phyloP scores from a whole-genome alignment of 257 asterid genomes.

The Nicotiana benthamiana region DNA sequence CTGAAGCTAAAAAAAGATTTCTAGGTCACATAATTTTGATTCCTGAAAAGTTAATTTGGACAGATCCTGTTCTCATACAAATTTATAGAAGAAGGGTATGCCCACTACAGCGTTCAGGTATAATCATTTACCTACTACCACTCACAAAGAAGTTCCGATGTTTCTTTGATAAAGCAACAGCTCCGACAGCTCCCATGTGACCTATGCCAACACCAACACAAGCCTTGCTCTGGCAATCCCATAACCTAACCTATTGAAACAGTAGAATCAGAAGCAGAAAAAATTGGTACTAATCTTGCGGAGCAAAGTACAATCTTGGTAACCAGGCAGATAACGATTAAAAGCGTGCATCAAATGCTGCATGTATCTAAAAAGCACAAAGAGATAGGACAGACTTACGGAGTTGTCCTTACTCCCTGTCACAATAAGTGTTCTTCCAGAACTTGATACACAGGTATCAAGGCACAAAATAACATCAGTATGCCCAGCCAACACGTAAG shows the following conservation, averaged over 20 bases:
- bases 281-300: neutral
- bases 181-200: conserved; percentile 84
- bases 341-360: neutral
- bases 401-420: conserved; percentile 93
- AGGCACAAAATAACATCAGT: conserved; percentile 77
- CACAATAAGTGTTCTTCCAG: conserved; percentile 62
- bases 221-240: conserved; percentile 60
- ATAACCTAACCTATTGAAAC: conserved; percentile 71
- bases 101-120: neutral
- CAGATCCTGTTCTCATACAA: neutral
- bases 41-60: neutral
- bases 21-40: neutral
- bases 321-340: conserved; percentile 2
- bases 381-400: conserved; percentile 35
- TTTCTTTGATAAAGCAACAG: conserved; percentile 78
- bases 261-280: conserved; percentile 13
- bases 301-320: neutral
- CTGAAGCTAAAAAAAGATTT: neutral
- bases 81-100: neutral
- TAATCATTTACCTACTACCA: conserved; percentile 75
- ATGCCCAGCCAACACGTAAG: conserved; percentile 88
- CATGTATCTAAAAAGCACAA: neutral
- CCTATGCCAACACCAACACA: conserved; percentile 90
- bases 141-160: conserved; percentile 65
- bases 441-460: conserved; percentile 61